Evolutionary conservation across 768 basidiomycete species (phyloP), one percentile per base, ranked within the genome.

Genomic region (Porphyrellus cyaneotinctus): DNA sequence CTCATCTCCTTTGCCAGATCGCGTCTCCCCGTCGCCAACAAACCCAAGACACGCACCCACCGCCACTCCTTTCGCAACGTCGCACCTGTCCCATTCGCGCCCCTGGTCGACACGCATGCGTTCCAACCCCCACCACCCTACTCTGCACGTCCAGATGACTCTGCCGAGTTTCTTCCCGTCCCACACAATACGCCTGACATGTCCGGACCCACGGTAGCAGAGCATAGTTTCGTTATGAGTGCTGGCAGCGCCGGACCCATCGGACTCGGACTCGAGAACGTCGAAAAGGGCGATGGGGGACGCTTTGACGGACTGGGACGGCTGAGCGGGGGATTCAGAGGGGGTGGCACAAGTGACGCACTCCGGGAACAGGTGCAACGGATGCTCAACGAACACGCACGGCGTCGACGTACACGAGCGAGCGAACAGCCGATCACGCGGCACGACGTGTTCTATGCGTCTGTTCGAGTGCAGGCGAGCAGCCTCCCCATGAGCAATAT

Each of bases 361-460:
- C 24, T 65, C 20, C 56, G 60, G 17, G 49, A 61, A 13, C 52
- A 65, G 15, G 50, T 67, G 39, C 63, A 43, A 14, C 60, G 48
- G 45, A 62, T 56, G 56, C 57, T 63, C 30, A 49, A 7, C 13
- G 61, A 63, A 26, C 61, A 55, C 24, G 36, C 61, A 1, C 52
- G 45, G 31, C 64, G 64, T 3, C 57, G 57, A 36, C 68, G 53
- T 1, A 55, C 50, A 5, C 58, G 58, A 15, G 50, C 52, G 38
- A 51, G 38, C 47, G 55, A 62, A 12, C 64, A 49, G 2, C 66
- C 68, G 0, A 44, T 42, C 31, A 70, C 37, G 38, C 54, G 39
- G 2, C 58, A 66, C 17, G 68, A 70, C 28, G 61, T 68, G 48
- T 70, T 70, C 52, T 70, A 67, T 36, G 58, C 53, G 10, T 52